Percentiles rank a stretch among this genome's conserved stretches.
phyloP scores from a whole-genome alignment of 2,329 filamentous ascomycete species.

The Xylariaceae sp. region DNA sequence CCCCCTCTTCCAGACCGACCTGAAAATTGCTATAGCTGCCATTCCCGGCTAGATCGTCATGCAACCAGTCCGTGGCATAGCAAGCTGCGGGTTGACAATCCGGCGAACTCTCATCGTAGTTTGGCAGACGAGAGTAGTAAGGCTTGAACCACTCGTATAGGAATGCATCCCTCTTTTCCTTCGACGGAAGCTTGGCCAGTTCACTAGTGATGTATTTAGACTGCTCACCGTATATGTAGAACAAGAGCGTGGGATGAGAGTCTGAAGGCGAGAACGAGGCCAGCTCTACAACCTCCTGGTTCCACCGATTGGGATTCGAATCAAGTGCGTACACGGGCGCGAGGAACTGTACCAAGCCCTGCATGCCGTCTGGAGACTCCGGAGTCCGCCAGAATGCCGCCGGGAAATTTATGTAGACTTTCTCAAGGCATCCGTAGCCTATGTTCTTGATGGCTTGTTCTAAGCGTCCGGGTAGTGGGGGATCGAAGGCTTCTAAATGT shows the following conservation, averaged over 20 bases:
- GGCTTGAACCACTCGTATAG: conserved; percentile 67
- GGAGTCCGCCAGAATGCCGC: conserved; percentile 63
- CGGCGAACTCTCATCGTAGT: conserved; percentile 50
- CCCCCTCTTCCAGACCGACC: conserved; percentile 63
- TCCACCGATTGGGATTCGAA: conserved; percentile 61
- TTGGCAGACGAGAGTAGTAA: conserved; percentile 70
- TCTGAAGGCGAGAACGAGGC: conserved; percentile 54
- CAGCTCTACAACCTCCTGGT: conserved; percentile 72
- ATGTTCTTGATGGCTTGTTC: conserved; percentile 57
- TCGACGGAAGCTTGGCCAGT: conserved; percentile 38
- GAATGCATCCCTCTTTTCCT: conserved; percentile 46
- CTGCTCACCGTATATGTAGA: conserved; percentile 69
- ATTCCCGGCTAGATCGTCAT: conserved; percentile 72
- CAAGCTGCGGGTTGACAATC: conserved; percentile 59
- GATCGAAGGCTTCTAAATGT: conserved; percentile 54
- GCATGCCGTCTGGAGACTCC: conserved; percentile 40
- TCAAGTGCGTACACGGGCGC: conserved; percentile 60
- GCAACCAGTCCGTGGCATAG: conserved; percentile 71
- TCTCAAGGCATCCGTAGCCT: conserved; percentile 66
- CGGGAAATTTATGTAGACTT: conserved; percentile 68
- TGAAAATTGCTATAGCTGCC: conserved; percentile 87
- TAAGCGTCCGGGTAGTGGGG: conserved; percentile 53
- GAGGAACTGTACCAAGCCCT: conserved; percentile 73
- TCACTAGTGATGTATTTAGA: conserved; percentile 48
- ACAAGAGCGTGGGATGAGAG: conserved; percentile 76